Evolutionary conservation across 768 basidiomycete species (phyloP), one percentile per base, ranked within the genome.

Genomic region (Tricholoma furcatifolium): DNA sequence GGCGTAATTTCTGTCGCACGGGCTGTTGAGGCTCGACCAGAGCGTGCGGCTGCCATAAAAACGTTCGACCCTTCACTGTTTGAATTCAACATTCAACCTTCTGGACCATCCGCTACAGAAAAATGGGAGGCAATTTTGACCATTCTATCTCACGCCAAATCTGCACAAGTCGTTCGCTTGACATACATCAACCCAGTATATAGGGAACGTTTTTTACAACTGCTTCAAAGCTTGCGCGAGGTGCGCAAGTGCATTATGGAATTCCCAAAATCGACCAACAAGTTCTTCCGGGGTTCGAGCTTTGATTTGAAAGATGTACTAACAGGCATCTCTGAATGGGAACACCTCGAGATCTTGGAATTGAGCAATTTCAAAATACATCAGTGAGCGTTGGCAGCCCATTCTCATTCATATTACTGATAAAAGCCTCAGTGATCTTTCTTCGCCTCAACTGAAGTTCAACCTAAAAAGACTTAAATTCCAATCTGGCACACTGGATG

Each of bases 41-140:
- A 54, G 32, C 39, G 53, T 36, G 53, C 20, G 14, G 47, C 54
- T 44, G 27, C 21, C 12, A 55, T 54, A 47, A 41, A 41, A 18
- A 43, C 43, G 9, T 49, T 54, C 27, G 36, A 42, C 35, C 42
- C 54, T 1, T 32, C 32, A 31, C 23, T 44, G 11, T 46, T 48
- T 36, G 54, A 49, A 11, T 34, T 6, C 30, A 21, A 38, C 31
- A 43, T 47, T 23, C 21, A 34, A 14, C 31, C 46, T 2, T 36
- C 36, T 14, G 40, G 45, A 5, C 8, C 10, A 11, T 21, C 21
- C 7, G 21, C 41, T n/a, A n/a, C 9, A 42, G 40, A 32, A 18
- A 54, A 49, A 47, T 54, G 53, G 53, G 46, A 43, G 15, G 46
- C 53, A 24, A 30, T 54, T 17, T 35, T 49, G 31, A 36, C 17